Conservation (phyloP, 805 yeast genomes). For the Candida caryicola region DNA sequence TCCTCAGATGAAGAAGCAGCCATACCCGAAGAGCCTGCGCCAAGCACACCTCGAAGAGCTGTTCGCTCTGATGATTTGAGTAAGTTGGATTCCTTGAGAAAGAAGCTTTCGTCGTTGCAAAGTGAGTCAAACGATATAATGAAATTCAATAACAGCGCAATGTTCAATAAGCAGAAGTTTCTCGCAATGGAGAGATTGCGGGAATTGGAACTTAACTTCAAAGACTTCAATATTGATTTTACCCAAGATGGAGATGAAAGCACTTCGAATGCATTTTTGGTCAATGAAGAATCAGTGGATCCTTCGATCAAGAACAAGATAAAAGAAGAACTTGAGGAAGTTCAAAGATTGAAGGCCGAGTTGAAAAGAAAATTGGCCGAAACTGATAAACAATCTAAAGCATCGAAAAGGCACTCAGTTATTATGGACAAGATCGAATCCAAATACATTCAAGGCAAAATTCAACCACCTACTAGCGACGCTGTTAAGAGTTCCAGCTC, state of each 20-base stretch:
- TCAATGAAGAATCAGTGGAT: constrained; percentile 23
- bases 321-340: constrained; percentile 41
- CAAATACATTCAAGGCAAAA: constrained; percentile 46
- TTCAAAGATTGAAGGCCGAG: constrained; percentile 38
- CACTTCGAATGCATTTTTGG: constrained; percentile 10
- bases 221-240: constrained; percentile 62
- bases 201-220: constrained; percentile 64
- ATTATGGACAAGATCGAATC: constrained; percentile 38
- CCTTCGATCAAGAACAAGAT: constrained; percentile 35
- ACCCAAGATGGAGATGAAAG: constrained; percentile 18
- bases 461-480: constrained; percentile 15
- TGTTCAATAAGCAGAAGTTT: constrained; percentile 56
- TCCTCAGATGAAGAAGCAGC: constrained; percentile 19
- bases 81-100: constrained; percentile 53
- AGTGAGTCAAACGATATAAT: constrained; percentile 74
- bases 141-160: constrained; percentile 61
- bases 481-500: constrained; percentile 13
- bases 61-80: constrained; percentile 50
- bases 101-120: constrained; percentile 60
- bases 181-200: constrained; percentile 70
- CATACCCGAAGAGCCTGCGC: constrained; percentile 15
- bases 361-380: constrained; percentile 38
- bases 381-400: constrained; percentile 12
- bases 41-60: constrained; percentile 37
- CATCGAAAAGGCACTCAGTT: constrained; percentile 13